A percentile compares a stretch with the other conserved stretches of the same genome.
phyloP scores from a whole-genome alignment of 2,329 filamentous ascomycete species.

The Cladosporium sp. region DNA sequence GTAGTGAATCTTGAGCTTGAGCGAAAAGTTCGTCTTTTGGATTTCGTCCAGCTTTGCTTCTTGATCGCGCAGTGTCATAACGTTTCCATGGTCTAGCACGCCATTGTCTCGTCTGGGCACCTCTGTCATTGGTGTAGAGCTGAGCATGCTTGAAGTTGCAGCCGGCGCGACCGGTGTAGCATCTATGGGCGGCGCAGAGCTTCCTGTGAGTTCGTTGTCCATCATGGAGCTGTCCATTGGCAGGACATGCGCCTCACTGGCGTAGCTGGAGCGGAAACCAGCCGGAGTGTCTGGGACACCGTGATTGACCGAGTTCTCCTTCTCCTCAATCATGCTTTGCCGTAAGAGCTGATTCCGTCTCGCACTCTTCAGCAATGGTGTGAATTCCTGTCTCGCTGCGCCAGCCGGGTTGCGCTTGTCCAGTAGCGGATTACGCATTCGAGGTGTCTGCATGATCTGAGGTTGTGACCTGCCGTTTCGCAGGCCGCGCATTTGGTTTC shows the following conservation, averaged over 20 bases:
- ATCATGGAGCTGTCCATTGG: constrained; percentile 73
- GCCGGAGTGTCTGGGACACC: constrained; percentile 62
- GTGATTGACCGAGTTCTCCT: constrained; percentile 35
- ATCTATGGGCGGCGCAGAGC: constrained; percentile 56
- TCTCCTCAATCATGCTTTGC: constrained; percentile 34
- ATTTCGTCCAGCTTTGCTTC: constrained; percentile 91
- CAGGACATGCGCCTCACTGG: constrained; percentile 61
- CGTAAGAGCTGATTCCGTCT: constrained; percentile 60
- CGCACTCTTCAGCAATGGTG: constrained; percentile 81
- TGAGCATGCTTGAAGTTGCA: constrained; percentile 68
- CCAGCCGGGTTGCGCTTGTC: constrained; percentile 58
- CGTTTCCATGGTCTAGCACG: constrained; percentile 78
- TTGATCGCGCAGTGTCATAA: constrained; percentile 87
- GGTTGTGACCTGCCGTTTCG: constrained; percentile 46
- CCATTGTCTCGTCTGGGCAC: constrained; percentile 59
- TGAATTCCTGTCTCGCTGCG: constrained; percentile 70
- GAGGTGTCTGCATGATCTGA: constrained; percentile 56
- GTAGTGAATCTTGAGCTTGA: constrained; percentile 97
- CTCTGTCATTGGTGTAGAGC: constrained; percentile 75
- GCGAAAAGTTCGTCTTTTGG: constrained; percentile 95
- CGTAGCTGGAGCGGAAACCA: constrained; percentile 57
- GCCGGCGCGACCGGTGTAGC: constrained; percentile 72
- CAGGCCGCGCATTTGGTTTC: constrained; percentile 69
- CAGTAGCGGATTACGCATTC: constrained; percentile 65
- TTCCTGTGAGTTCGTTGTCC: constrained; percentile 57